Percentiles rank a stretch among this genome's conserved stretches.
phyloP scores from a whole-genome alignment of 2,329 filamentous ascomycete species.

The Calcarisporium arbuscula region DNA sequence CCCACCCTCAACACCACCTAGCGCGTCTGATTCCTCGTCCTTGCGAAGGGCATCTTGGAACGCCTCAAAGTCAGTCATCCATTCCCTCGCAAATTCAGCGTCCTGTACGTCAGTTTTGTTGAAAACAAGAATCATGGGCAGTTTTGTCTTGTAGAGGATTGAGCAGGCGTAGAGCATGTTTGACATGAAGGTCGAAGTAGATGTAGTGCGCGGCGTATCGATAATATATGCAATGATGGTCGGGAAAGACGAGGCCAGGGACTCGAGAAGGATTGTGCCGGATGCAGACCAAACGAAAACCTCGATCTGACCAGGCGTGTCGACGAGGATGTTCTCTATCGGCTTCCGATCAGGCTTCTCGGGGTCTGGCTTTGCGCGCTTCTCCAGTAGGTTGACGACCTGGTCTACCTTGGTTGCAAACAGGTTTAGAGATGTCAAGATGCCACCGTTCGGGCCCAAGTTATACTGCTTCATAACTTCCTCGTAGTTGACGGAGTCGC shows the following conservation, averaged over 20 bases:
- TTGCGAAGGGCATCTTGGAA: constrained; percentile 80
- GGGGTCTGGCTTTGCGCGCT: constrained; percentile 64
- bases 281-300: constrained; percentile 98
- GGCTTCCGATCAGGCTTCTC: constrained; percentile 54
- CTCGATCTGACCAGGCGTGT: constrained; percentile 96
- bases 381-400: constrained; percentile 82
- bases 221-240: constrained; percentile 97
- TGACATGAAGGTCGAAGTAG: constrained; percentile 97
- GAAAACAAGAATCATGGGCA: constrained; percentile 98
- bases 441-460: constrained; percentile 92
- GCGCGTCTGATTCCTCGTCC: constrained; percentile 73
- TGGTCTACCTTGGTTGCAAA: constrained; percentile 99
- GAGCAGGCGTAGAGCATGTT: constrained; percentile 99
- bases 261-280: constrained; percentile 88
- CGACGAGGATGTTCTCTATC: constrained; percentile 81
- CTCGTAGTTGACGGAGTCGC: constrained; percentile 98
- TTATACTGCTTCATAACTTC: constrained; percentile 99
- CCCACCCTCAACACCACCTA: constrained; percentile 65
- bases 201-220: constrained; percentile 88
- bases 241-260: constrained; percentile 86
- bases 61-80: constrained; percentile 98
- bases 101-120: constrained; percentile 98
- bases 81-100: constrained; percentile 86
- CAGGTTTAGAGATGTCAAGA: constrained; percentile 89
- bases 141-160: constrained; percentile 96